Evolutionary conservation across 2,329 filamentous ascomycete species (phyloP), one percentile per base, ranked within the genome.

Genomic region (Aspergillus ibericus): DNA sequence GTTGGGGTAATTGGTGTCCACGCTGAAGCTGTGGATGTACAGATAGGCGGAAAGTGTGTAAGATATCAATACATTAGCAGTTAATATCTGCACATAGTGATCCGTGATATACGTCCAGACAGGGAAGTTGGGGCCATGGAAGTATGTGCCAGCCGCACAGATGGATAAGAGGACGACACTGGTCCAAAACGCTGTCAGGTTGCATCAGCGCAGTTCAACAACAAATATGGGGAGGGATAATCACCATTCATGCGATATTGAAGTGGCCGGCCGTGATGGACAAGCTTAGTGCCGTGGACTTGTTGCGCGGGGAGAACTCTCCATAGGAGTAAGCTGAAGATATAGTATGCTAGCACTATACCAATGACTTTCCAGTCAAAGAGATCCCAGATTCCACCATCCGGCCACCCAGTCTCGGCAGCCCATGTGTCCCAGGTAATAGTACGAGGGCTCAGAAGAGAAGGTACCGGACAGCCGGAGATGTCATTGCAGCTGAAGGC

Each of bases 21-120:
- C 89, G 59, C 82, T 82, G 79, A 96, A 96, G 70, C 90, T 93
- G 65, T 83, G 82, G 54, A 91, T 74, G 71, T 96, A 97, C 61
- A 92, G 86, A 65, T 86, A 96, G 5, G 84, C 86, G 6, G 92
- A 87, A 10, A 96, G 79, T 8, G 76, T 75, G 69, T 87, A 90
- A 5, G 91, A 81, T 64, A 96, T 87, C 49, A 93, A 68, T 57
- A 95, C 85, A 73, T 92, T 95, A 63, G 88, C 85, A 0, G 91
- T 95, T 34, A 95, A 80, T 55, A 97, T 82, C 71, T 93, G 90
- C 48, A 93, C 71, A 72, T 92, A 95, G 79, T 97, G 92, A 71
- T 96, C 88, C 77, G 89, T 86, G 70, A 97, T 92, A 76, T 91
- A 97, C 20, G 87, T 89, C 93, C 93, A 97, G 53, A 96, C 83